Evolutionary conservation across 2,329 filamentous ascomycete genomes (phyloP), one percentile per base, ranked within the genome.

Genomic region (Didymella segeticola): DNA sequence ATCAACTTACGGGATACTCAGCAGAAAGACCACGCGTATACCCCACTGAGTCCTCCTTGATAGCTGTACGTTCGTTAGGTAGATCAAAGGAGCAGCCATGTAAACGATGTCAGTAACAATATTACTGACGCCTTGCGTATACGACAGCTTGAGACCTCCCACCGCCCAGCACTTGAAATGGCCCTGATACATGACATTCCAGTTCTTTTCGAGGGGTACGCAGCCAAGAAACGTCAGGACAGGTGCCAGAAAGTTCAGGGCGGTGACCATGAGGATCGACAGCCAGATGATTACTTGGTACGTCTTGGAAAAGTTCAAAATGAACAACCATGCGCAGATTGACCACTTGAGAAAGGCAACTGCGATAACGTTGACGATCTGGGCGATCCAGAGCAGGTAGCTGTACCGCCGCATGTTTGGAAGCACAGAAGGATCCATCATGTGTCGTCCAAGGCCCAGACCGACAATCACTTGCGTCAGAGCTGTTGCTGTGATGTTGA

Each of bases 331-430:
- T 4, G 67, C 60, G 37, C 68, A 70, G 10, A 71, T 70, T 5
- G 66, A 65, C 59, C 58, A 65, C 42, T 70, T 70, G 12, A 71
- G 45, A 20, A 67, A 61, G 8, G 66, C 65, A 19, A 71, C 61
- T 9, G 63, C 67, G 6, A 69, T 55, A 20, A 69, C 58, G 45
- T 71, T 70, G 45, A 66, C 33, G 34, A 68, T 63, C 36, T 66
- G 65, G 11, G 47, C 43, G 27, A 68, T 57, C 63, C 61, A 69
- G 20, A 69, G 57, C 20, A 46, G 50, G n/a, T 69, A 65, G 10
- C 51, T 49, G 36, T 64, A 69, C 7, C 42, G 41, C 15, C 50
- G 17, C 25, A 68, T 48, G 19, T 58, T 53, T 4, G 60, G 52
- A 5, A 57, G 26, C 1, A 58, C 48, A 4, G 63, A 56, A 2